phyloP scores from a whole-genome alignment of 2,329 filamentous ascomycete genomes.

The Penicillium brevicompactum region DNA sequence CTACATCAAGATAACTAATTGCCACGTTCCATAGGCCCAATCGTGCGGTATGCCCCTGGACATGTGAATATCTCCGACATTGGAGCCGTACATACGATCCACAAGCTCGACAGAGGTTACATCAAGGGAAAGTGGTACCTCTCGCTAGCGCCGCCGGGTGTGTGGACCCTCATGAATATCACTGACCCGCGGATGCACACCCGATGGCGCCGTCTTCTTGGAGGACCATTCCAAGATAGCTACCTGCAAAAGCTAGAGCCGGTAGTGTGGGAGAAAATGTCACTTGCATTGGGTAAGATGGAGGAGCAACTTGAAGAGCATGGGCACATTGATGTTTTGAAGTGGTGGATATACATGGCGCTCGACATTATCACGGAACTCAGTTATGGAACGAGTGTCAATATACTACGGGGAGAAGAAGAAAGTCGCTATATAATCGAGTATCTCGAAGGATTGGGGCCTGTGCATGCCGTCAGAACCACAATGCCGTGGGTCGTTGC shows the following conservation, averaged over 20 bases:
- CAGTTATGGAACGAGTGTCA: background rate
- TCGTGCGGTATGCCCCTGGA: background rate
- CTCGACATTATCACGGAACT: background rate
- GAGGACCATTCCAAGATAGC: background rate
- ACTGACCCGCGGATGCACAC: background rate
- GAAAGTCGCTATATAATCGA: background rate
- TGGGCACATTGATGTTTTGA: background rate
- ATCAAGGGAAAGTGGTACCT: background rate
- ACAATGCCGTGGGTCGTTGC: background rate
- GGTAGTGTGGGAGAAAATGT: background rate
- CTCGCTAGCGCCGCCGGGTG: background rate
- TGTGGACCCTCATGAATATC: background rate
- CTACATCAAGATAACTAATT: too few species aligned
- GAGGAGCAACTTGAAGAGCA: background rate
- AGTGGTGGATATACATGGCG: background rate
- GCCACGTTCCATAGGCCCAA: background rate
- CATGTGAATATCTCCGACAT: background rate
- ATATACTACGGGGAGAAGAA: background rate
- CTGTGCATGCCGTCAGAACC: background rate
- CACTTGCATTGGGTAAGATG: background rate
- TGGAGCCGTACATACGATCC: background rate
- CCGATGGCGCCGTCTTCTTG: background rate
- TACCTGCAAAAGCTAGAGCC: background rate
- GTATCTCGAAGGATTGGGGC: background rate
- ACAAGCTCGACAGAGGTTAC: background rate